phyloP scores from a whole-genome alignment of 2,329 filamentous ascomycete genomes.

The Fusarium poae region DNA sequence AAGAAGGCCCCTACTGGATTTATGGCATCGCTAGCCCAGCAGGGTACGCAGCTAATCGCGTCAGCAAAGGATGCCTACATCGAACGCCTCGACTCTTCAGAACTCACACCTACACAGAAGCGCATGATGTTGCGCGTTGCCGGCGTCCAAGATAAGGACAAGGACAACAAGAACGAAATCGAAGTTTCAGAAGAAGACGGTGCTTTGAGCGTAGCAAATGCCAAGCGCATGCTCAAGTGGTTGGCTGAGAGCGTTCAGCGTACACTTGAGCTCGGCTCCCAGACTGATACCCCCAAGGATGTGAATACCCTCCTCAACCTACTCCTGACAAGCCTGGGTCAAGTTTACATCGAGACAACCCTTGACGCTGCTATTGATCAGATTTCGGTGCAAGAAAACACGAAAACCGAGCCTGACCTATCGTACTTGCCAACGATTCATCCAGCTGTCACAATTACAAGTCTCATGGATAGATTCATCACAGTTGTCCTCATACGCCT shows the following conservation, averaged over 20 bases:
- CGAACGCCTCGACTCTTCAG: slow-evolving; percentile 87
- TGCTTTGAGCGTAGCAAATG: slow-evolving; percentile 81
- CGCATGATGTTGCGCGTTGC: slow-evolving; percentile 91
- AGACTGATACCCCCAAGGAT: slow-evolving; percentile 92
- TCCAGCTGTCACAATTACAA: slow-evolving; percentile 87
- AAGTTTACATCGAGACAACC: slow-evolving; percentile 78
- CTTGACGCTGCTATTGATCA: slow-evolving; percentile 79
- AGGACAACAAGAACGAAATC: slow-evolving; percentile 83
- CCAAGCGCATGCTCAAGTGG: slow-evolving; percentile 99
- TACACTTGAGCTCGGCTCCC: slow-evolving; percentile 88
- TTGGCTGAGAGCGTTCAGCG: slow-evolving; percentile 93
- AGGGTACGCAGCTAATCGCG: slow-evolving; percentile 88
- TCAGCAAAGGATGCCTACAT: slow-evolving; percentile 93
- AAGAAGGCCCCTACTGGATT: slow-evolving; percentile 93
- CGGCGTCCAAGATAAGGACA: slow-evolving; percentile 80
- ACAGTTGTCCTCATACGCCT: slow-evolving; percentile 90
- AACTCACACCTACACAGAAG: slow-evolving; percentile 89
- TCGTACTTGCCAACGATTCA: slow-evolving; percentile 83
- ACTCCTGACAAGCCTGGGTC: slow-evolving; percentile 87
- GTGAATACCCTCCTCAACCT: slow-evolving; percentile 87
- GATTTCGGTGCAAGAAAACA: slow-evolving; percentile 80
- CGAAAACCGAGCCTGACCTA: slow-evolving; percentile 88
- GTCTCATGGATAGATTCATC: slow-evolving; percentile 93
- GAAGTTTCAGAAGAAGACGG: slow-evolving; percentile 94
- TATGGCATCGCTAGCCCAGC: slow-evolving; percentile 90